Evolutionary conservation across 2,329 filamentous ascomycete species (phyloP), one percentile per base, ranked within the genome.

Genomic region (Monilinia polystroma): DNA sequence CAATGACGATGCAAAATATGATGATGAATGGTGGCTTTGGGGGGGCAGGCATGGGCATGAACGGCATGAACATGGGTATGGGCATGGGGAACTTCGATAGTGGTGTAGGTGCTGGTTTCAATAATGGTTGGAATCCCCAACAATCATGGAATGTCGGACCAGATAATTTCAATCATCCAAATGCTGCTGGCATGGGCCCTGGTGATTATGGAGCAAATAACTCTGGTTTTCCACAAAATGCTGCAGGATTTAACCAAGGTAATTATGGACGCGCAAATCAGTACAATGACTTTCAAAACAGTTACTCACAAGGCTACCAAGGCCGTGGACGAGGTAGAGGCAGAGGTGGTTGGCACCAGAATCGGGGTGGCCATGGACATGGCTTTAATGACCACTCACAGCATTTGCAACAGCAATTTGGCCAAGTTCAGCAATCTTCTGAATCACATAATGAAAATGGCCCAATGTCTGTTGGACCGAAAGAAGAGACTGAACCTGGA

Each of bases 151-250:
- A 89, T 88, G 86, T 87, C 84, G 74, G 87, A 84, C 89, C 90
- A 89, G 89, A 91, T 91, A 92, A 91, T 90, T 92, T 87, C 88
- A 93, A 87, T 88, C 84, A 87, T 88, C 85, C 87, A 90, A 92
- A 87, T 90, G 86, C 81, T 90, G 85, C 81, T 76, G 87, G 87
- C 84, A 91, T 91, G 86, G 88, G 87, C 81, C 84, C 84, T 84
- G 87, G 88, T 90, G 89, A 91, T 82, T 92, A 86, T 87, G 89
- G 89, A 82, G 85, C 85, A 82, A 88, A 89, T 86, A 90, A 90
- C 84, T 84, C 87, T 84, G 88, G 88, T 82, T 91, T 85, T 85
- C 62, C 71, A 68, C 69, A 75, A 70, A 72, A 84, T 80, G 81
- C 81, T 80, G 80, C 88, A 88, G 90, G 86, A 82, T 89, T 83